Conservation (phyloP, 305 asterid genomes). For the Fraxinus paxiana region DNA sequence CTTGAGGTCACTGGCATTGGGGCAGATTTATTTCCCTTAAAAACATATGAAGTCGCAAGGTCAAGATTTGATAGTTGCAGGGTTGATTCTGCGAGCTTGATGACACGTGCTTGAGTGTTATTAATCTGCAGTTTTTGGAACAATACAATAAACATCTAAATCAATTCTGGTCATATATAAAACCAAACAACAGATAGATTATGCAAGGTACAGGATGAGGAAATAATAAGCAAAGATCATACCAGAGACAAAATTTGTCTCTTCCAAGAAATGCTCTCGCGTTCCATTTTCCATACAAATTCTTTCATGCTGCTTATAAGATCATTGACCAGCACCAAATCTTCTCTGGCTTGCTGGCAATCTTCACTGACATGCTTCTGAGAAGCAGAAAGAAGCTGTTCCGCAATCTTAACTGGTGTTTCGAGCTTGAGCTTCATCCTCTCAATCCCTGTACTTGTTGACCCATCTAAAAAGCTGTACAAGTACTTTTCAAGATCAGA, state of each 20-base stretch:
- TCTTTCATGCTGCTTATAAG: conserved; percentile 60
- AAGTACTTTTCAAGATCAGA: conserved; percentile 69
- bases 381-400: conserved; percentile 69
- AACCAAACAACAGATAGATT: conserved; percentile 14
- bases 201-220: not conserved
- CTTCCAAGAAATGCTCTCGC: conserved; percentile 76
- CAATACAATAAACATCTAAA: conserved; percentile 15
- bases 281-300: conserved; percentile 61
- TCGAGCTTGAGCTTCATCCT: conserved; percentile 88
- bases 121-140: conserved; percentile 58
- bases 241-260: conserved; percentile 76
- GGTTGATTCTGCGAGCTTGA: conserved; percentile 74
- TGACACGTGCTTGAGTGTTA: conserved; percentile 58
- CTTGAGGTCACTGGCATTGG: conserved; percentile 60
- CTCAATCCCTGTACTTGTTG: conserved; percentile 76
- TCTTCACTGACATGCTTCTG: conserved; percentile 69
- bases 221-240: conserved; percentile 17
- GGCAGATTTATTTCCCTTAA: conserved; percentile 63
- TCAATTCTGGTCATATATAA: conserved; percentile 1
- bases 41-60: conserved; percentile 57
- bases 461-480: conserved; percentile 72
- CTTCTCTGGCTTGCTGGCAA: conserved; percentile 60
- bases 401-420: conserved; percentile 85
- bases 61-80: conserved; percentile 73
- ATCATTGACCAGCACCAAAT: conserved; percentile 58